phyloP scores from a whole-genome alignment of 2,329 filamentous ascomycete species.

The Macroventuria anomochaeta region DNA sequence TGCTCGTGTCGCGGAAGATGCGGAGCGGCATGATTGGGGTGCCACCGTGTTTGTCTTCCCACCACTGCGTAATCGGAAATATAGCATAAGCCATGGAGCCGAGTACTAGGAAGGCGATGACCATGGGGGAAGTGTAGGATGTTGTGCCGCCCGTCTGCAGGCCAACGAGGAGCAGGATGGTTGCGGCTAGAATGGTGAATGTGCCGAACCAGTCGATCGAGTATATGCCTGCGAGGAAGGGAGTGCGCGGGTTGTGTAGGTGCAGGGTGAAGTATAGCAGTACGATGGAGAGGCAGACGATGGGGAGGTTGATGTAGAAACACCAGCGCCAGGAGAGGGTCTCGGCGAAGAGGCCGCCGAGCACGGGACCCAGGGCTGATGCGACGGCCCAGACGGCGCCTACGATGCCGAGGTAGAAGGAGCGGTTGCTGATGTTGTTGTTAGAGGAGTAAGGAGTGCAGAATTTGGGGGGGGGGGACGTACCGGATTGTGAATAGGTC shows the following conservation, averaged over 20 bases:
- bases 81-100: conserved; percentile 53
- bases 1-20: conserved; percentile 65
- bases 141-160: conserved; percentile 59
- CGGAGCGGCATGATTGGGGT: conserved; percentile 72
- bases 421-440: conserved; percentile 45
- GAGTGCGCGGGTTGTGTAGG: conserved; percentile 59
- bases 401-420: conserved; percentile 59
- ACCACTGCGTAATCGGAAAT: conserved; percentile 68
- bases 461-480: neutral
- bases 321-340: conserved; percentile 59
- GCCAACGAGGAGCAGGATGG: conserved; percentile 59
- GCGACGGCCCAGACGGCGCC: conserved; percentile 64
- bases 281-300: conserved; percentile 57
- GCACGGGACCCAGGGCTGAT: conserved; percentile 59
- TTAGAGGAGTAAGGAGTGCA: no score
- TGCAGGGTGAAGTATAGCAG: conserved; percentile 60
- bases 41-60: conserved; percentile 65
- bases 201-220: conserved; percentile 63
- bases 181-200: conserved; percentile 56
- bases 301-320: conserved; percentile 54
- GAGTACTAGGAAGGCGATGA: conserved; percentile 60
- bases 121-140: conserved; percentile 57
- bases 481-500: conserved; percentile 59
- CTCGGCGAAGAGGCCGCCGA: conserved; percentile 60
- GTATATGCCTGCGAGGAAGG: conserved; percentile 53